Evolutionary conservation across 2,329 filamentous ascomycete species (phyloP).

Genomic region (Oidium heveae): DNA sequence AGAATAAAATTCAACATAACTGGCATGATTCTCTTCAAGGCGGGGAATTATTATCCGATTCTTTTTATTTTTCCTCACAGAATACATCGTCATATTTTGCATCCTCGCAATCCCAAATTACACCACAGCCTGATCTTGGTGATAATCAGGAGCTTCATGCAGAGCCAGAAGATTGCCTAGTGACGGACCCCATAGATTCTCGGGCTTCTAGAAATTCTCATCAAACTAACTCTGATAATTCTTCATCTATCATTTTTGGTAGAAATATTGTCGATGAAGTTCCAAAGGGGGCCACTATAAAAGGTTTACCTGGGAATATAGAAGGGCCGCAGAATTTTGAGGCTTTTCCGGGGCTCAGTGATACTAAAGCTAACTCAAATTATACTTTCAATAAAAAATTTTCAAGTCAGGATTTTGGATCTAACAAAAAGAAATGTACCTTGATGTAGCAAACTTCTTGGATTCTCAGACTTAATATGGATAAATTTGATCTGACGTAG

Average conservation of each 20-base stretch:
- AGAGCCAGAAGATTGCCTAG: too few relatives aligned
- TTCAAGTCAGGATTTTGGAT: neutral
- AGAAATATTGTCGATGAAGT: neutral
- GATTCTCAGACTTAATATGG: too few relatives aligned
- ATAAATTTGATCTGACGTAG: too few relatives aligned
- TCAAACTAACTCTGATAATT: neutral
- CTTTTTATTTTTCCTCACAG: neutral
- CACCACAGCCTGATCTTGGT: too few relatives aligned
- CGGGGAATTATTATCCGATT: neutral
- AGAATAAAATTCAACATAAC: neutral
- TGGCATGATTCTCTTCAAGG: neutral
- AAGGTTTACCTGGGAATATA: neutral
- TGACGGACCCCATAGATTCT: too few relatives aligned
- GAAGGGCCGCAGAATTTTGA: neutral
- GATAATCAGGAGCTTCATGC: too few relatives aligned
- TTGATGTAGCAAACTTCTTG: neutral
- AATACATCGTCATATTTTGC: too few relatives aligned
- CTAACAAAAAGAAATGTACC: neutral
- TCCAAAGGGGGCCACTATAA: neutral
- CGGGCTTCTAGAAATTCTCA: too few relatives aligned
- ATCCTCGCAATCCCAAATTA: too few relatives aligned
- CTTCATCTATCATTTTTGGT: neutral
- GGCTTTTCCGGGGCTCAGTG: neutral
- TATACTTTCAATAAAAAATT: neutral
- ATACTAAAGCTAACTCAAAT: neutral